A percentile compares a stretch with the other conserved stretches of the same genome.
Evolutionary conservation across 495 filamentous ascomycete species (phyloP).

Genomic region (Aspergillus sclerotioniger): DNA sequence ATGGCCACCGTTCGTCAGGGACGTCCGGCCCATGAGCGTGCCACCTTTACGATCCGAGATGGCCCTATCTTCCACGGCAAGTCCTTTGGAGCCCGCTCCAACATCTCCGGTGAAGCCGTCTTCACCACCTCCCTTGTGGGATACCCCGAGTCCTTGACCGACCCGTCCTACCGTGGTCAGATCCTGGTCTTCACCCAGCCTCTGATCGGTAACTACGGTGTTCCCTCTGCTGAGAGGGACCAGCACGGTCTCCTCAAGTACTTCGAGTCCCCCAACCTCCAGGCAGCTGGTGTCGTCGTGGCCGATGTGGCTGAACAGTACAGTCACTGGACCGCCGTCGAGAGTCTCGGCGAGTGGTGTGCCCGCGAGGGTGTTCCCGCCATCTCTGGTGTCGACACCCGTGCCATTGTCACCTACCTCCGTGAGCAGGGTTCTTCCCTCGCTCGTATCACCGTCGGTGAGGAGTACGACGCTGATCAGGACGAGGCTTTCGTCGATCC

Average conservation of each 20-base stretch:
- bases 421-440: constrained; percentile 95
- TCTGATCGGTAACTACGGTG: constrained; percentile 98
- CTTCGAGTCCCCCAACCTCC: constrained; percentile 95
- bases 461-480: constrained; percentile 98
- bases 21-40: constrained; percentile 63
- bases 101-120: constrained; percentile 90
- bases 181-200: constrained; percentile 98
- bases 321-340: constrained; percentile 97
- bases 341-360: constrained; percentile 92
- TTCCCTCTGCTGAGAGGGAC: constrained; percentile 75
- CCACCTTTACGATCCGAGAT: constrained; percentile 94
- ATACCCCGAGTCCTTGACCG: constrained; percentile 97
- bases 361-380: constrained; percentile 92
- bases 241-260: constrained; percentile 79
- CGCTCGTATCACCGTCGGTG: constrained; percentile 90
- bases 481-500: constrained; percentile 96
- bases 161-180: constrained; percentile 98
- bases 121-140: constrained; percentile 93
- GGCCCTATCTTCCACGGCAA: constrained; percentile 92
- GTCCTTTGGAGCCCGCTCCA: constrained; percentile 87
- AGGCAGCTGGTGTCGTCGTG: constrained; percentile 93
- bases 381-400: constrained; percentile 95
- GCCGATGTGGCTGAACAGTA: constrained; percentile 90
- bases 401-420: constrained; percentile 91
- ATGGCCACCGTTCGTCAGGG: constrained; percentile 71